Evolutionary conservation across 1,284 basidiomycete genomes (phyloP).

Genomic region (Lignosus rhinocerotis): DNA sequence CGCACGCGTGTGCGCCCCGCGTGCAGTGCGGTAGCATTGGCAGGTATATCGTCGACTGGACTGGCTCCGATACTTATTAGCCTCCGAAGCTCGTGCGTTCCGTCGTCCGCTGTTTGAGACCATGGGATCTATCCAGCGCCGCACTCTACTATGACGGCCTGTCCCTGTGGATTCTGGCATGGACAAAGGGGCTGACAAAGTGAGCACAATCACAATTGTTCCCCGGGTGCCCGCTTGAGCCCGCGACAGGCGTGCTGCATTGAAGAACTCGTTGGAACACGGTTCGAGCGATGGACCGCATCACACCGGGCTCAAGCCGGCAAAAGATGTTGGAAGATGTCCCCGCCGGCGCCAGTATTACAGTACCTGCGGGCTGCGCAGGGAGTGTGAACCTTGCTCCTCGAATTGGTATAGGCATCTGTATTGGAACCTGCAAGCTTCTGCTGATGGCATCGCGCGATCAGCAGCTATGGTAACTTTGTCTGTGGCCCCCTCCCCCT

Average conservation of each 20-base stretch:
- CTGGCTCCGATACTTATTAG: neutral
- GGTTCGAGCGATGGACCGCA: neutral
- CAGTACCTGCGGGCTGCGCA: neutral
- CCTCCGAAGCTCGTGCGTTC: neutral
- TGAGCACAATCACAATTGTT: neutral
- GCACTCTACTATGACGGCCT: neutral
- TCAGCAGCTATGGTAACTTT: neutral
- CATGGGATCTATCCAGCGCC: too few species aligned
- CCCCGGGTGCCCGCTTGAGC: neutral
- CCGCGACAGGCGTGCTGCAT: neutral
- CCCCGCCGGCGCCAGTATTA: neutral
- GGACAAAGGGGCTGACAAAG: neutral
- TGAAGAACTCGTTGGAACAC: too few species aligned
- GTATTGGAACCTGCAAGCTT: too few species aligned
- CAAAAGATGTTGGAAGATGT: neutral
- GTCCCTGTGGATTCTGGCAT: neutral
- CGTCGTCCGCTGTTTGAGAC: neutral
- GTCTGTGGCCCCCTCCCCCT: neutral
- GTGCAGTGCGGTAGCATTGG: too few species aligned
- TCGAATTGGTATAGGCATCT: too few species aligned
- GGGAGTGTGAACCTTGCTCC: too few species aligned
- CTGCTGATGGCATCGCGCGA: neutral
- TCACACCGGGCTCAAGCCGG: neutral
- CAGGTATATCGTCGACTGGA: too few species aligned
- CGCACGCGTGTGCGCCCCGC: too few species aligned